A percentile compares a stretch with the other conserved stretches of the same genome.
phyloP scores from a whole-genome alignment of 2,329 filamentous ascomycete genomes.

The Fusarium sp. region DNA sequence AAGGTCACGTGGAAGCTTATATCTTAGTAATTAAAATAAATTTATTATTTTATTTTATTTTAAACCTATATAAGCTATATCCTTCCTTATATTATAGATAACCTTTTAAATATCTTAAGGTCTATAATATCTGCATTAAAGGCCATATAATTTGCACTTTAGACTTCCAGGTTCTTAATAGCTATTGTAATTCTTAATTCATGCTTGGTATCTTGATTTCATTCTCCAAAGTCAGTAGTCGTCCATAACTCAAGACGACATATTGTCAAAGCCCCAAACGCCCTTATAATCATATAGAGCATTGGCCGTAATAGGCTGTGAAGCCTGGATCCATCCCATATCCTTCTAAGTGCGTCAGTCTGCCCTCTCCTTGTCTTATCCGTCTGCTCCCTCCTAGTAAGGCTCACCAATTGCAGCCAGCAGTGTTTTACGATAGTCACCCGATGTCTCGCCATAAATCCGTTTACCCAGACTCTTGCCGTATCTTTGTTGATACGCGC shows the following conservation, averaged over 20 bases:
- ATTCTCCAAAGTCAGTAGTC: slow-evolving; percentile 4
- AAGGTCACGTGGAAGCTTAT: neutral
- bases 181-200: neutral
- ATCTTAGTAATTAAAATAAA: neutral
- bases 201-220: slow-evolving; percentile 30
- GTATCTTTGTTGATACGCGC: slow-evolving; percentile 80
- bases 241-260: slow-evolving; percentile 17
- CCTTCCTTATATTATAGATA: too few relatives aligned
- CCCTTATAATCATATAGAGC: slow-evolving; percentile 25
- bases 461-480: slow-evolving; percentile 74
- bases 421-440: slow-evolving; percentile 83
- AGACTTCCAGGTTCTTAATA: neutral
- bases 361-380: neutral
- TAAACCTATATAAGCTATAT: neutral
- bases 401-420: slow-evolving; percentile 72
- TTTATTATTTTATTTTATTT: too few relatives aligned
- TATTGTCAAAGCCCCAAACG: slow-evolving; percentile 30
- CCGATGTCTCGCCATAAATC: slow-evolving; percentile 85
- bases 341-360: neutral
- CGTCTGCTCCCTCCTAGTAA: slow-evolving; percentile 18
- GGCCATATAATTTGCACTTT: neutral
- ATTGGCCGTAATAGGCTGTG: slow-evolving; percentile 23
- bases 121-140: neutral
- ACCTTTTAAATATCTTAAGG: neutral
- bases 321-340: slow-evolving; percentile 11